A percentile compares a stretch with the other conserved stretches of the same genome.
Conservation (phyloP, 169 alveolate genomes). For the Plasmodium vinckei region DNA sequence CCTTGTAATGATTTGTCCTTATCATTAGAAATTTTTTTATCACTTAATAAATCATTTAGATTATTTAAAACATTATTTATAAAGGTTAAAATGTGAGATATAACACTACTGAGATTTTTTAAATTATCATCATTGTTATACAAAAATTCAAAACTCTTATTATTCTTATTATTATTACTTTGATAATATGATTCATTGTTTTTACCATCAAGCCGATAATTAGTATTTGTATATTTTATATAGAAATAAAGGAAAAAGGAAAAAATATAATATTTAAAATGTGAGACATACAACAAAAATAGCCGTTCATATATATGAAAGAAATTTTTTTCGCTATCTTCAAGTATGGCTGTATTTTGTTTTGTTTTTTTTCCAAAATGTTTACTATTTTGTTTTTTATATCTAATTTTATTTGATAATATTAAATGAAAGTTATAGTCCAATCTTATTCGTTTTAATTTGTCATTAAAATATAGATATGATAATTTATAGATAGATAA, state of each 20-base stretch:
- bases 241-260: conserved; percentile 51
- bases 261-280: conserved; percentile 55
- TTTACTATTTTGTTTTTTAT: neutral
- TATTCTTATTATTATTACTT: neutral
- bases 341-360: neutral
- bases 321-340: neutral
- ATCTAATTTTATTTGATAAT: conserved; percentile 5
- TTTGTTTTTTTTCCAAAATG: neutral
- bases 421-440: conserved; percentile 39
- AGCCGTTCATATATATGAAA: conserved; percentile 18
- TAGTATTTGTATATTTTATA: conserved; percentile 10
- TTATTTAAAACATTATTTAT: conserved; percentile 16
- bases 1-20: neutral
- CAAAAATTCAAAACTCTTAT: neutral
- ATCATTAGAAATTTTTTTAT: neutral
- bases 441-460: conserved; percentile 39
- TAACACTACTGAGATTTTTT: conserved; percentile 22
- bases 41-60: conserved; percentile 7
- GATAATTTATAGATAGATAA: conserved; percentile 46
- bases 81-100: conserved; percentile 6
- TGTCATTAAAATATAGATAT: conserved; percentile 52
- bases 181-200: neutral
- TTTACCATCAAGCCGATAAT: neutral
- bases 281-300: conserved; percentile 43
- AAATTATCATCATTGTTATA: conserved; percentile 35